Percentiles rank a stretch among this genome's conserved stretches.
These are phyloP conservation scores for Hymenoscyphus salicellus DNA, from an alignment of 2,329 filamentous ascomycete genomes.

Conservation along the genomic window DNA sequence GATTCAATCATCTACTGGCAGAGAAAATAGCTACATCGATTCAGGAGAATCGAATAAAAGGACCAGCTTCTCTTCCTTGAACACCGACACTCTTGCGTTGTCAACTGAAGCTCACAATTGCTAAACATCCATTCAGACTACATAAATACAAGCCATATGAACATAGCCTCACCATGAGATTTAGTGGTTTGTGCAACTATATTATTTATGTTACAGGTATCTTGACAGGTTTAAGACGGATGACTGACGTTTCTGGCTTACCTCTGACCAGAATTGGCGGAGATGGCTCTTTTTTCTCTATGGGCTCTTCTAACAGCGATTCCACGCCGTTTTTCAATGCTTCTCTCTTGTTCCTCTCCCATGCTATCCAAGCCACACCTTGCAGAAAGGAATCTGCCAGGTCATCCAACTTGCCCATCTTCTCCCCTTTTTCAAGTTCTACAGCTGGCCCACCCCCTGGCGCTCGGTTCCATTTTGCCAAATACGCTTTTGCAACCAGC, in stretches of 20 bases:
- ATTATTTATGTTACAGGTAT: background rate
- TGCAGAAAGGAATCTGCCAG: constrained; percentile 77
- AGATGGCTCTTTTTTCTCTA: background rate
- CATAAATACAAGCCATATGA: background rate
- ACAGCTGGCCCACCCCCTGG: constrained; percentile 30
- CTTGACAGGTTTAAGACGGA: background rate
- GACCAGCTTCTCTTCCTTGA: background rate
- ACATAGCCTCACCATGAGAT: background rate
- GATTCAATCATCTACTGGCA: background rate
- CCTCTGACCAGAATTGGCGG: background rate
- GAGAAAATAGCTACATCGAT: background rate
- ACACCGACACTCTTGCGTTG: background rate
- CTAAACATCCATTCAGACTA: background rate
- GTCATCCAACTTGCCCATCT: constrained; percentile 69
- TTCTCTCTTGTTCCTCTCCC: constrained; percentile 59
- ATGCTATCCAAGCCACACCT: constrained; percentile 71
- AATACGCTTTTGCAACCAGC: constrained; percentile 38
- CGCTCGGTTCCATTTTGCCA: constrained; percentile 34
- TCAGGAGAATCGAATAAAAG: background rate
- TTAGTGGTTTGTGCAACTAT: background rate
- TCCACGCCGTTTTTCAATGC: constrained; percentile 37
- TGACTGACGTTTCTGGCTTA: background rate
- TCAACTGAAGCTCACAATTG: background rate
- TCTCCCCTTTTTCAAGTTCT: constrained; percentile 31
- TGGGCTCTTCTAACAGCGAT: constrained; percentile 24